Base-by-base conservation (phyloP, 2,329 filamentous ascomycete species). In the Fusarium sulawesiense region DNA sequence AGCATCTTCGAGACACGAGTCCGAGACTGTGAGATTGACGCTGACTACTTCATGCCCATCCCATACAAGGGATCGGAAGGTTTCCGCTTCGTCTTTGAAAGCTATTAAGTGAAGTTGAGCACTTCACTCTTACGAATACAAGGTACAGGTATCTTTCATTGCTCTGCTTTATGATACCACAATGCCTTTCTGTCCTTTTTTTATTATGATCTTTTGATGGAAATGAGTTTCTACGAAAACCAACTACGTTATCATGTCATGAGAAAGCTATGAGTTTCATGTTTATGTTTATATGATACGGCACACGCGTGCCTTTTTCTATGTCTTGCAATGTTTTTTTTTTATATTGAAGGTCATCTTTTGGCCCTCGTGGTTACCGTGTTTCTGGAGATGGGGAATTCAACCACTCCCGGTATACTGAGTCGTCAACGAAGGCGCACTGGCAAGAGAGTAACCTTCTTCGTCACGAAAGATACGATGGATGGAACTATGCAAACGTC, bases 11-110 rank as follows among this genome's bases (percentile, higher is more conserved):
- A 81, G 60, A 80, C 78, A 14, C 76, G 76, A 37, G 69, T 76
- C 11, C 71, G 73, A 50, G 79, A 81, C 57, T 78, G 76, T 34
- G 75, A 80, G 69, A 76, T 80, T 74, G 79, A 78, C 18, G 75
- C 78, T 23, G 79, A 82, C 56, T 81, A 78, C 56, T 81, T 81
- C 27, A 78, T 81, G 60, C 80, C 80, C 10, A 77, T 81, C 18
- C 79, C 79, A 21, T 80, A 77, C 70, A 80, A 80, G 76, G 76
- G 77, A 51, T 76, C 76, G 21, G 76, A 80, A 56, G 78, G 76
- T 8, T 64, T 80, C 48, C 78, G 78, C 32, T 74, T 81, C 57
- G 66, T 77, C 20, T 73, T 81, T 37, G 76, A 79, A 53, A 57
- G 68, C n/a, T 75, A 70, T 47, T 77, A 56, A 66, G 41, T 37